These are phyloP conservation scores for Fagus sylvatica DNA, from an alignment of 306 rosid species.

Conservation along the genomic window DNA sequence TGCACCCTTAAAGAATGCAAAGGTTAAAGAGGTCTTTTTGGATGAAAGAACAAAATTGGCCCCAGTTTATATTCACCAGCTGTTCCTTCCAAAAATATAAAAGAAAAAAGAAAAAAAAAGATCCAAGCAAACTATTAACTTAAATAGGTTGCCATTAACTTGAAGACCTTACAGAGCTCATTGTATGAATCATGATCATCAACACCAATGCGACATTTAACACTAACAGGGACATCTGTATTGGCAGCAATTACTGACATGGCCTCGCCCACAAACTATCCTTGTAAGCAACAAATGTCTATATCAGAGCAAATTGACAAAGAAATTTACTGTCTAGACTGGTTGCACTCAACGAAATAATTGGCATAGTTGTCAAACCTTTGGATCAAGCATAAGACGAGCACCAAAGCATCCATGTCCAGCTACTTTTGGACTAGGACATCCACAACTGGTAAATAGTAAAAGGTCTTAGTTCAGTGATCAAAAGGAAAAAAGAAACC, in stretches of 20 bases:
- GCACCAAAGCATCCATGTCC: constrained; percentile 97
- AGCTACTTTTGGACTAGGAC: constrained; percentile 96
- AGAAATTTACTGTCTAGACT: constrained; percentile 10
- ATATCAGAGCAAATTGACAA: constrained; percentile 41
- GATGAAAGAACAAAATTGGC: constrained; percentile 1
- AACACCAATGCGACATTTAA: constrained; percentile 94
- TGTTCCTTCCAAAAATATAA: background rate
- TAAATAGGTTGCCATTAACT: constrained; percentile 7
- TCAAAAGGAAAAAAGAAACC: constrained; percentile 13
- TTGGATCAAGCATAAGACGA: constrained; percentile 95
- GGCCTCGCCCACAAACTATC: constrained; percentile 98
- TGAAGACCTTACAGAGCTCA: constrained; percentile 77
- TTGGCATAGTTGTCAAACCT: constrained; percentile 55
- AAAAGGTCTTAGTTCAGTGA: constrained; percentile 17
- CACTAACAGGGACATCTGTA: constrained; percentile 77
- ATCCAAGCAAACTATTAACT: background rate
- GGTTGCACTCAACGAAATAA: constrained; percentile 19
- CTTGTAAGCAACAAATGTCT: constrained; percentile 56
- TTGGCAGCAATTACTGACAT: constrained; percentile 87
- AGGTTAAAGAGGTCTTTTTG: background rate
- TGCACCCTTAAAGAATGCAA: background rate
- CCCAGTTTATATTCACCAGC: background rate
- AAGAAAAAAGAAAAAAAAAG: background rate
- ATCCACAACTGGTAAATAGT: constrained; percentile 69
- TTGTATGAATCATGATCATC: constrained; percentile 92